Evolutionary conservation across 2,329 filamentous ascomycete genomes (phyloP).

Genomic region (Ilyonectria sp.): DNA sequence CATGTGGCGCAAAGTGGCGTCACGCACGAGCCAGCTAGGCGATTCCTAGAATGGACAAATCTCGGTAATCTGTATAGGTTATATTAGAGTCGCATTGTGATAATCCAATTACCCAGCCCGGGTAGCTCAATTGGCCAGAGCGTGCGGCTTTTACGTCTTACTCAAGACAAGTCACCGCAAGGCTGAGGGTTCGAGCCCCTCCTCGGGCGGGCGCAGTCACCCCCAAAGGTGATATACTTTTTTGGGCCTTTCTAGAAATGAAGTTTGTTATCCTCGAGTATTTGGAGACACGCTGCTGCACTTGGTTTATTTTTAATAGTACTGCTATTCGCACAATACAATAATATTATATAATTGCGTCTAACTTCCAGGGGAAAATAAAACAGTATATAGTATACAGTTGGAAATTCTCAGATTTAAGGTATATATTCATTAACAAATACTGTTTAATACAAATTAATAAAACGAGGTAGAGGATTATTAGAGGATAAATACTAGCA

Average conservation of each 20-base stretch:
- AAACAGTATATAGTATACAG: no score
- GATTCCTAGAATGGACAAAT: conserved; percentile 1
- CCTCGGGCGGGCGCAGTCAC: conserved; percentile 45
- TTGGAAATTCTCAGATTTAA: no score
- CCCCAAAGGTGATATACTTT: no score
- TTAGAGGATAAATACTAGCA: no score
- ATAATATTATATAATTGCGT: no score
- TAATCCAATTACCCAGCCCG: conserved; percentile 31
- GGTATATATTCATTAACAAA: no score
- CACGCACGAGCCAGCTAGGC: not conserved
- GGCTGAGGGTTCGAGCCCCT: conserved; percentile 53
- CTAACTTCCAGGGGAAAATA: no score
- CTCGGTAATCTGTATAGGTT: not conserved
- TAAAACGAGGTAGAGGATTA: no score
- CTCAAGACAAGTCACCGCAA: conserved; percentile 42
- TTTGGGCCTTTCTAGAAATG: conserved; percentile 5
- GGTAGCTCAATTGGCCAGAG: conserved; percentile 55
- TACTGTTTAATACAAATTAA: no score
- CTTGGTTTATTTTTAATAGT: not conserved
- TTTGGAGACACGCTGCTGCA: no score
- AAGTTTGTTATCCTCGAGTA: no score
- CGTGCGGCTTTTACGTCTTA: conserved; percentile 50
- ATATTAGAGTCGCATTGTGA: not conserved
- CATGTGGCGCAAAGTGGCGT: conserved; percentile 16
- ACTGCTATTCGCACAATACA: no score